Evolutionary conservation across 257 asterid genomes (phyloP).

Genomic region (Lycium barbarum): DNA sequence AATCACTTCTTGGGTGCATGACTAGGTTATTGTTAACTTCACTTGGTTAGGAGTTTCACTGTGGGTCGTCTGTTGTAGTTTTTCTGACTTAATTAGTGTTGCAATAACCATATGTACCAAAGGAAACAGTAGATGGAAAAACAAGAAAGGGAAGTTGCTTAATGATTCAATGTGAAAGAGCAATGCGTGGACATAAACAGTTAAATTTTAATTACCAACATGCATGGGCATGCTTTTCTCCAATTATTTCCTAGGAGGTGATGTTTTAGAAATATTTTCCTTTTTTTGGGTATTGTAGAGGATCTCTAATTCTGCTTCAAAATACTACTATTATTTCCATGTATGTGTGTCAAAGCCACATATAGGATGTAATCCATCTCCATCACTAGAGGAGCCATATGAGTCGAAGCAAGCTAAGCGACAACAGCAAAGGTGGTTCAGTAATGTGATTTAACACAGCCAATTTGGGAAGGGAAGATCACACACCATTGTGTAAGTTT

Average conservation of each 20-base stretch:
- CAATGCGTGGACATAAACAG: neutral
- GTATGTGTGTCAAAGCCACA: neutral
- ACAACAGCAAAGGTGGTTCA: neutral
- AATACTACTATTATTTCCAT: neutral
- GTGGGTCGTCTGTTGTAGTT: neutral
- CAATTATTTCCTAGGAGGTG: constrained; percentile 24
- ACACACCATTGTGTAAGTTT: neutral
- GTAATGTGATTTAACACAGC: neutral
- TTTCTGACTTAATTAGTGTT: neutral
- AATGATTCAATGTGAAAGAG: neutral
- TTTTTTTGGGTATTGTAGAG: neutral
- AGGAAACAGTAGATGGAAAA: neutral
- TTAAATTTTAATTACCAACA: neutral
- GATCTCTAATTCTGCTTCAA: neutral
- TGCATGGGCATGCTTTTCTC: constrained; percentile 20
- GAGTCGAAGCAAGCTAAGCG: neutral
- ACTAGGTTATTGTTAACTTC: neutral
- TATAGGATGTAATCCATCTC: neutral
- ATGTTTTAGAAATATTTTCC: neutral
- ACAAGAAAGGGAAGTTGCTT: neutral
- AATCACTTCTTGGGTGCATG: neutral
- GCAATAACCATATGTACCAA: constrained; percentile 1
- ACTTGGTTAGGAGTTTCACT: neutral
- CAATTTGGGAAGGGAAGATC: neutral
- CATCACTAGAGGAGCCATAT: neutral